Conservation (phyloP, 73 alveolate genomes). For the Symbiodinium pilosum region DNA sequence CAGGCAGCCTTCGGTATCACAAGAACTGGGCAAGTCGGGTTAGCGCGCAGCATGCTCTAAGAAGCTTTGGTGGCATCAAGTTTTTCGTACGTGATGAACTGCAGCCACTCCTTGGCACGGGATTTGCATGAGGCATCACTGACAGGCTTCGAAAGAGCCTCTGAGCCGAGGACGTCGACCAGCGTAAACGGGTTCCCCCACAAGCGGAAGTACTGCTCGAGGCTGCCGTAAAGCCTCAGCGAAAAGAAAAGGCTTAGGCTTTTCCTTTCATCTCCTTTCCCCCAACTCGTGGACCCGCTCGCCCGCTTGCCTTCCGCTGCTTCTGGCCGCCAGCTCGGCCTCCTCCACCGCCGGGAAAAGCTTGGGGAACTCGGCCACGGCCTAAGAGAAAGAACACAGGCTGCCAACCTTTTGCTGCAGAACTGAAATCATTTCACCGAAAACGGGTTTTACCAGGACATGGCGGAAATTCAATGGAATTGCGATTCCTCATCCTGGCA, state of each 20-base stretch:
- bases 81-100: conserved; percentile 62
- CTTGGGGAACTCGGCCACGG: conserved; percentile 61
- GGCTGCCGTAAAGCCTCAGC: conserved; percentile 30
- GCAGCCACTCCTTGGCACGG: conserved; percentile 59
- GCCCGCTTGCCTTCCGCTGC: not conserved
- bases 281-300: too few relatives aligned
- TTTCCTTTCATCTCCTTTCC: too few relatives aligned
- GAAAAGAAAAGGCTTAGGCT: not conserved
- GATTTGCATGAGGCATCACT: not conserved
- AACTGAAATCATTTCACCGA: too few relatives aligned
- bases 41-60: too few relatives aligned
- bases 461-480: too few relatives aligned
- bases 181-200: conserved; percentile 38
- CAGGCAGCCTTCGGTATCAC: too few relatives aligned
- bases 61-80: too few relatives aligned
- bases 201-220: conserved; percentile 36
- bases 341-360: conserved; percentile 10
- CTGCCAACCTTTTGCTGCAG: too few relatives aligned
- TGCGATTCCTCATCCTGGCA: too few relatives aligned
- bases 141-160: not conserved
- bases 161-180: not conserved
- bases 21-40: too few relatives aligned
- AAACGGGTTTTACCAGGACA: too few relatives aligned
- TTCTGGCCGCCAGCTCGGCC: not conserved
- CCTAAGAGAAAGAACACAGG: not conserved